These are phyloP conservation scores for Colletotrichum brevisporum DNA, from an alignment of 2,329 filamentous ascomycete species.

Conservation along the genomic window DNA sequence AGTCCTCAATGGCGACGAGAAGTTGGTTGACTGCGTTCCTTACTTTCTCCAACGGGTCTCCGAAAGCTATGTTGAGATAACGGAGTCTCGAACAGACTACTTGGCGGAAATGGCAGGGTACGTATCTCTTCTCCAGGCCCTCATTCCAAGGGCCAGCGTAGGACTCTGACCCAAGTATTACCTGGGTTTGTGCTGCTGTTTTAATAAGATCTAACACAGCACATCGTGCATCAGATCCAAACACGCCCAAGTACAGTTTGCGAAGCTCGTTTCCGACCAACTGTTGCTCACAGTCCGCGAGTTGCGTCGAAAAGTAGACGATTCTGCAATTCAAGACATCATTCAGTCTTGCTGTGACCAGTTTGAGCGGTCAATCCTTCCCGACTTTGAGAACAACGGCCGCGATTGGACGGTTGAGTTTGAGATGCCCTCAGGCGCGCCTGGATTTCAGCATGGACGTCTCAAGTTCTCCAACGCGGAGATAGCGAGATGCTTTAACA, in stretches of 20 bases:
- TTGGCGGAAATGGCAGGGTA: constrained; percentile 3
- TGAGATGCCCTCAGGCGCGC: constrained; percentile 5
- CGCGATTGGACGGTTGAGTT: constrained; percentile 6
- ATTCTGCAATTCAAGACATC: not conserved
- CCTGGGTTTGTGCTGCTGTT: not conserved
- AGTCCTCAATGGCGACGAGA: not conserved
- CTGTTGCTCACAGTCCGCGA: constrained; percentile 4
- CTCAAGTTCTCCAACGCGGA: constrained; percentile 15
- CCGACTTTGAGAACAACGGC: constrained; percentile 15
- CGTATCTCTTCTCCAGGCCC: not conserved
- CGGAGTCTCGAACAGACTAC: not conserved
- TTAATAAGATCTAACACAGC: not conserved
- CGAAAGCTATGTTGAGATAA: not conserved
- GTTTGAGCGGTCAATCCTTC: not conserved
- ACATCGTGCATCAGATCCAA: not conserved
- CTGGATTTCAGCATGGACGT: constrained; percentile 8
- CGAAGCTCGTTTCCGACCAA: constrained; percentile 12
- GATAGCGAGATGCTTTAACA: constrained; percentile 4
- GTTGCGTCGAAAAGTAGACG: constrained; percentile 8
- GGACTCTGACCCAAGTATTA: not conserved
- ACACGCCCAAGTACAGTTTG: constrained; percentile 3
- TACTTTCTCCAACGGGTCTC: not conserved
- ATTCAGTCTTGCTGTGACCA: constrained; percentile 10
- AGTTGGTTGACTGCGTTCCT: not conserved
- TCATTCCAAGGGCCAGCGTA: too few relatives aligned